Evolutionary conservation across 2,329 filamentous ascomycete genomes (phyloP).

Genomic region (Bipolaris oryzae): DNA sequence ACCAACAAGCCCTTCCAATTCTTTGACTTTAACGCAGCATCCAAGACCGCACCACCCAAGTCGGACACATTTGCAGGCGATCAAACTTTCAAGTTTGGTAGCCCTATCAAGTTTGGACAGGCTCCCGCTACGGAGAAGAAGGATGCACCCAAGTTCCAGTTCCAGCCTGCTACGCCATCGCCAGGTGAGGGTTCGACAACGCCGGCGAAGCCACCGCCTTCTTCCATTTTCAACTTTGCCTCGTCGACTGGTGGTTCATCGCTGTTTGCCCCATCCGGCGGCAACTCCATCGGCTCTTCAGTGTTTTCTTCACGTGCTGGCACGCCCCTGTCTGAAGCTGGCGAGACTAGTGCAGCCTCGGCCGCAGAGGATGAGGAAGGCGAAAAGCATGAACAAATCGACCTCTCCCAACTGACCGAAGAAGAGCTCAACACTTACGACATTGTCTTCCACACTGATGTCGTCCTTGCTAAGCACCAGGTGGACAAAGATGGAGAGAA

Average conservation of each 20-base stretch:
- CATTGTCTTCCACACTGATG: constrained; percentile 42
- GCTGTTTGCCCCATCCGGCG: constrained; percentile 31
- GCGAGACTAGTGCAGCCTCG: constrained; percentile 38
- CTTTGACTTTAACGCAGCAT: constrained; percentile 41
- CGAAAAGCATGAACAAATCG: constrained; percentile 35
- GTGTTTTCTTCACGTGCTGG: constrained; percentile 45
- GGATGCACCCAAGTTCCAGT: constrained; percentile 32
- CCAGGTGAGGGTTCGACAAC: constrained; percentile 36
- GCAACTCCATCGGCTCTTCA: constrained; percentile 34
- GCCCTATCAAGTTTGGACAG: constrained; percentile 44
- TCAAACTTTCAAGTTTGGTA: constrained; percentile 46
- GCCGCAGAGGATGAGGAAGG: constrained; percentile 39
- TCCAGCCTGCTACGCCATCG: constrained; percentile 37
- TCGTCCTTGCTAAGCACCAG: constrained; percentile 37
- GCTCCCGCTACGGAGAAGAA: constrained; percentile 30
- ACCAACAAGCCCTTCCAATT: constrained; percentile 30
- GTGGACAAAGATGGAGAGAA: constrained; percentile 34
- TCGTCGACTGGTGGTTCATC: constrained; percentile 22
- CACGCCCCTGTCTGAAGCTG: constrained; percentile 44
- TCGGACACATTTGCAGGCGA: constrained; percentile 40
- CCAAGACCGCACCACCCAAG: constrained; percentile 38
- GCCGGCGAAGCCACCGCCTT: constrained; percentile 32
- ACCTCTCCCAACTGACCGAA: constrained; percentile 41
- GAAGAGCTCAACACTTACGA: constrained; percentile 40
- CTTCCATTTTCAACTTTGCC: constrained; percentile 35